Evolutionary conservation across 129 eudicot species (phyloP).

Genomic region (Chrysanthemum lavandulifolium): DNA sequence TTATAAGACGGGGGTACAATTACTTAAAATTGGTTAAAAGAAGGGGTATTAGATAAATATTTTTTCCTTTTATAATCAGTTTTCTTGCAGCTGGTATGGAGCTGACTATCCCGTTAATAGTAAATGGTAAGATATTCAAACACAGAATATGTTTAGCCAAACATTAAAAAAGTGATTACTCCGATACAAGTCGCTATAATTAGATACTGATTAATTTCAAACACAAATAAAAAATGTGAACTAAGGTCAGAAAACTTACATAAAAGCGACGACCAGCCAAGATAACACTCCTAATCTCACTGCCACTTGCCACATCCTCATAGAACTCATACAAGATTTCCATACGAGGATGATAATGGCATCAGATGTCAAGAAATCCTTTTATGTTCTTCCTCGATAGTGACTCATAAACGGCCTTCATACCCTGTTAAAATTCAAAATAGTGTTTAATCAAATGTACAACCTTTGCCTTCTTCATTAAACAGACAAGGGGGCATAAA

Average conservation of each 20-base stretch:
- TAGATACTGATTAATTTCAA: too few relatives aligned
- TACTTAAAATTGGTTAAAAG: too few relatives aligned
- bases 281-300: slow-evolving; percentile 92
- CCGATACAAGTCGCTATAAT: too few relatives aligned
- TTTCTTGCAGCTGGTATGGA: not conserved
- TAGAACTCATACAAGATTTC: slow-evolving; percentile 92
- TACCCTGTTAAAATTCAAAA: slow-evolving; percentile 49
- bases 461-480: not conserved
- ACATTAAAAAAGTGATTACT: not conserved
- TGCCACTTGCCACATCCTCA: slow-evolving; percentile 94
- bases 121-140: not conserved
- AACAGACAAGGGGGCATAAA: not conserved
- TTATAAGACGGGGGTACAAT: too few relatives aligned
- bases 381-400: slow-evolving; percentile 78
- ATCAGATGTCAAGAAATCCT: slow-evolving; percentile 72
- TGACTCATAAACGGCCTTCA: slow-evolving; percentile 86
- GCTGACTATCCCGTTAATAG: not conserved
- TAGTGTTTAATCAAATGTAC: not conserved
- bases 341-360: slow-evolving; percentile 94
- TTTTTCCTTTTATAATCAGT: too few relatives aligned
- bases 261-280: slow-evolving; percentile 95
- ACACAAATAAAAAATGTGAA: too few relatives aligned
- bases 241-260: slow-evolving; percentile 41
- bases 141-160: not conserved
- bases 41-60: too few relatives aligned